Conservation (phyloP, 2,329 filamentous ascomycete species). For the Nemania sp. region DNA sequence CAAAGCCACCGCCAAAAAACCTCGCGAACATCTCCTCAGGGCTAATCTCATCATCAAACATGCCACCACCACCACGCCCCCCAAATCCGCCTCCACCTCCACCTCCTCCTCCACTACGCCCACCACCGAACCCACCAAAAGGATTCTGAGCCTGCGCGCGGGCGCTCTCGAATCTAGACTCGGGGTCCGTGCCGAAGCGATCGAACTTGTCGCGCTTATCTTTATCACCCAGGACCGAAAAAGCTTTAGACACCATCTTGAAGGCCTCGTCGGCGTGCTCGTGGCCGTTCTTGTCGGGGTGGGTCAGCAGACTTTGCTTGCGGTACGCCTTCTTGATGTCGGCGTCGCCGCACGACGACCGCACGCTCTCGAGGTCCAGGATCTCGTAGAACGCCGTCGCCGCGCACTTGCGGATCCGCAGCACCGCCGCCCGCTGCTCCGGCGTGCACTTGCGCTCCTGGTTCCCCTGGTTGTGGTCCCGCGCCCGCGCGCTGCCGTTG, state of each 20-base stretch:
- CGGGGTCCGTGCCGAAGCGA: constrained; percentile 87
- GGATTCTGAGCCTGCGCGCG: constrained; percentile 54
- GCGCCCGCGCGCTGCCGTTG: constrained; percentile 49
- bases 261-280: constrained; percentile 96
- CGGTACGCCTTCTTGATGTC: constrained; percentile 99
- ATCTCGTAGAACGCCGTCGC: constrained; percentile 96
- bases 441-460: constrained; percentile 77
- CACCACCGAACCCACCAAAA: constrained; percentile 44
- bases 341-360: constrained; percentile 68
- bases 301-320: constrained; percentile 89
- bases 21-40: constrained; percentile 96
- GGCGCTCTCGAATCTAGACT: constrained; percentile 75
- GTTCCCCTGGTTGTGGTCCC: constrained; percentile 76
- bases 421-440: constrained; percentile 89
- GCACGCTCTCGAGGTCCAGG: constrained; percentile 64
- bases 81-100: constrained; percentile 47
- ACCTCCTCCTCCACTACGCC: constrained; percentile 44
- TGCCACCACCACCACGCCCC: constrained; percentile 58
- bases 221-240: constrained; percentile 88
- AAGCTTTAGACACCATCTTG: constrained; percentile 95
- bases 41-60: constrained; percentile 90
- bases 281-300: constrained; percentile 98
- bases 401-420: constrained; percentile 82
- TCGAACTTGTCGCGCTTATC: constrained; percentile 92
- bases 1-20: constrained; percentile 82